Conservation (phyloP, 768 basidiomycete genomes). For the Tylopilus subfusipes region DNA sequence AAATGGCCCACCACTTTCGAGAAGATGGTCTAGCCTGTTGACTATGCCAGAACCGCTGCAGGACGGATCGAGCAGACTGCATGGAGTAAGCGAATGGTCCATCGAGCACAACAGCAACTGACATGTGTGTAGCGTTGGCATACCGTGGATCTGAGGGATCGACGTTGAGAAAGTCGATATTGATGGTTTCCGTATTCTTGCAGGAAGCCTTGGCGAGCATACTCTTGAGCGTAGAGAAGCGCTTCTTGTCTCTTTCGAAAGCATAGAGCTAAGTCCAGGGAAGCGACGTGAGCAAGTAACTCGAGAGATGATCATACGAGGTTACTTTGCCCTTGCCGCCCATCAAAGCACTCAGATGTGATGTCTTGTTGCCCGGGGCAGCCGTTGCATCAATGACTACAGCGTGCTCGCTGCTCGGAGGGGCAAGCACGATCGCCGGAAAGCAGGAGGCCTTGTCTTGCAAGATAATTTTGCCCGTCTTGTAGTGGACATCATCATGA, state of each 20-base stretch:
- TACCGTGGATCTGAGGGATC: constrained; percentile 66
- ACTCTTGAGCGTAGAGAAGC: constrained; percentile 76
- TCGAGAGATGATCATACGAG: not conserved
- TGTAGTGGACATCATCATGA: constrained; percentile 69
- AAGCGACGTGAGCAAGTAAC: not conserved
- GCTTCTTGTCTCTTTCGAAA: constrained; percentile 80
- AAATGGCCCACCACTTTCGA: constrained; percentile 58
- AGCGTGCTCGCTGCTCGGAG: constrained; percentile 47
- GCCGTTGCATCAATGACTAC: constrained; percentile 91
- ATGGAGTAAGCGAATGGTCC: not conserved
- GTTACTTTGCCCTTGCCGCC: constrained; percentile 71
- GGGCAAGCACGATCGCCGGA: constrained; percentile 82
- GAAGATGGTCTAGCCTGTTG: constrained; percentile 81
- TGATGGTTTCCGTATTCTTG: constrained; percentile 69
- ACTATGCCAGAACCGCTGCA: constrained; percentile 95
- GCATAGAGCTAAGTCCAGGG: constrained; percentile 61
- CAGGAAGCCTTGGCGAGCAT: constrained; percentile 89
- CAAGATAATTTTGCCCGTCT: constrained; percentile 78
- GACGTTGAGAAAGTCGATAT: constrained; percentile 81
- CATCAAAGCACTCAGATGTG: constrained; percentile 89
- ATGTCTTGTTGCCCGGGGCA: constrained; percentile 98
- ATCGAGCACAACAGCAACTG: constrained; percentile 27
- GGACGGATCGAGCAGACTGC: constrained; percentile 88
- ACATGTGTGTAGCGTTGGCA: constrained; percentile 81
- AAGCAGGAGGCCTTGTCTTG: constrained; percentile 99